phyloP scores from a whole-genome alignment of 345 rosid genomes.

The Hibiscus trionum region DNA sequence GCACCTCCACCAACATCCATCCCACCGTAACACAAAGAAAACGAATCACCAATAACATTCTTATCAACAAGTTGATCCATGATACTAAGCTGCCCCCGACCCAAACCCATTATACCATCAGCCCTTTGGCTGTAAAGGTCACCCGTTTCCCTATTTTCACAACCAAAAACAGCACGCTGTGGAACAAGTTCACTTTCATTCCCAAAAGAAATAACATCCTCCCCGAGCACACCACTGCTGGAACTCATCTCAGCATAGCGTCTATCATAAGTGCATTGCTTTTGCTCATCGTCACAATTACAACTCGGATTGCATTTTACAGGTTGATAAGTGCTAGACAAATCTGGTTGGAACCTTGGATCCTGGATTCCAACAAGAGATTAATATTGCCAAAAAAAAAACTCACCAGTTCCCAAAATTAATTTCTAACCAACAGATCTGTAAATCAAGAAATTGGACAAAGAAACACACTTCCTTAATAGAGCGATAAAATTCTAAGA shows the following conservation, averaged over 20 bases:
- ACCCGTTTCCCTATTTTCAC: slow-evolving; percentile 62
- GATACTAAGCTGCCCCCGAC: slow-evolving; percentile 64
- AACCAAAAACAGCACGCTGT: slow-evolving; percentile 70
- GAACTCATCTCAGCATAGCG: slow-evolving; percentile 76
- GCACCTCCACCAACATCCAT: slow-evolving; percentile 83
- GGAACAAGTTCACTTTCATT: slow-evolving; percentile 57
- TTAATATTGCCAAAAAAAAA: slow-evolving; percentile 10
- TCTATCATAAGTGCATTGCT: slow-evolving; percentile 51
- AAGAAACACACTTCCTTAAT: background rate
- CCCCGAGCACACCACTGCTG: slow-evolving; percentile 69
- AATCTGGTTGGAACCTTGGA: slow-evolving; percentile 62
- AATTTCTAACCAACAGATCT: background rate
- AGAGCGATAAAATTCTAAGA: background rate
- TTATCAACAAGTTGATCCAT: slow-evolving; percentile 78
- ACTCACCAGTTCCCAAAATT: slow-evolving; percentile 1
- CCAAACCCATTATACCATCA: slow-evolving; percentile 82
- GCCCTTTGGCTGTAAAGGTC: slow-evolving; percentile 70
- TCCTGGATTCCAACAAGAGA: slow-evolving; percentile 34
- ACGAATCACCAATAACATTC: slow-evolving; percentile 54
- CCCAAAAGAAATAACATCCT: slow-evolving; percentile 66
- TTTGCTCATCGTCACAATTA: slow-evolving; percentile 46
- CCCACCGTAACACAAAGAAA: slow-evolving; percentile 78
- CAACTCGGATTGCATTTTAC: slow-evolving; percentile 63
- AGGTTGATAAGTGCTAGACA: slow-evolving; percentile 50
- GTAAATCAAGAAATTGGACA: background rate